Conservation (phyloP, 331 rosid species). For the Erythrophleum ivorense region DNA sequence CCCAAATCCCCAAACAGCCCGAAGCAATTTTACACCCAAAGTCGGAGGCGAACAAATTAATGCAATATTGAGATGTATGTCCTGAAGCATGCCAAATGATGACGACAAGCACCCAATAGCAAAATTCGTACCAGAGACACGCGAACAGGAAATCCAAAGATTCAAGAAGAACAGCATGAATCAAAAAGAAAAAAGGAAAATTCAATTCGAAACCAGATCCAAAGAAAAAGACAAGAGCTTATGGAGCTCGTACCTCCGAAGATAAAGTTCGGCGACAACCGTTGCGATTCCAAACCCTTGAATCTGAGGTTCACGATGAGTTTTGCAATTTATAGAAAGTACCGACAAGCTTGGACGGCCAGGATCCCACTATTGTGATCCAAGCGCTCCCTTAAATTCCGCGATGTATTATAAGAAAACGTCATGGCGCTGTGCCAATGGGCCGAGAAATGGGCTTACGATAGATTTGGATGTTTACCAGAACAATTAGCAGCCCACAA, state of each 20-base stretch:
- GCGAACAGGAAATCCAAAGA: background rate
- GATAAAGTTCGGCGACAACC: background rate
- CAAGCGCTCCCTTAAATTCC: slow-evolving; percentile 30
- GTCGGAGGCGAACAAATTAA: background rate
- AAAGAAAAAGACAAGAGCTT: background rate
- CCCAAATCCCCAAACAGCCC: background rate
- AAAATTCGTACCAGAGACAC: background rate
- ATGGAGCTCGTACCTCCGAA: background rate
- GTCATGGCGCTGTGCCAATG: background rate
- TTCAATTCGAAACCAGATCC: background rate
- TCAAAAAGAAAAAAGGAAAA: background rate
- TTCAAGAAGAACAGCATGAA: background rate
- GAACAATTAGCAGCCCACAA: background rate
- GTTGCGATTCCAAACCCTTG: slow-evolving; percentile 29
- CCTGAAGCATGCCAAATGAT: background rate
- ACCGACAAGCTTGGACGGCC: slow-evolving; percentile 46
- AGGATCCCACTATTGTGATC: slow-evolving; percentile 37
- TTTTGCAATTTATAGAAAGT: slow-evolving; percentile 34
- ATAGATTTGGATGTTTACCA: background rate
- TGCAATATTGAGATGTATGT: background rate
- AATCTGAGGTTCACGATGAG: background rate
- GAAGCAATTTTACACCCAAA: background rate
- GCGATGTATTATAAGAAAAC: background rate
- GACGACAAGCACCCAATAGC: background rate
- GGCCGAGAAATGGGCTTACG: background rate